A percentile compares a stretch with the other conserved stretches of the same genome.
Conservation (phyloP, 2,329 filamentous ascomycete species). For the Fusarium oligoseptatum region DNA sequence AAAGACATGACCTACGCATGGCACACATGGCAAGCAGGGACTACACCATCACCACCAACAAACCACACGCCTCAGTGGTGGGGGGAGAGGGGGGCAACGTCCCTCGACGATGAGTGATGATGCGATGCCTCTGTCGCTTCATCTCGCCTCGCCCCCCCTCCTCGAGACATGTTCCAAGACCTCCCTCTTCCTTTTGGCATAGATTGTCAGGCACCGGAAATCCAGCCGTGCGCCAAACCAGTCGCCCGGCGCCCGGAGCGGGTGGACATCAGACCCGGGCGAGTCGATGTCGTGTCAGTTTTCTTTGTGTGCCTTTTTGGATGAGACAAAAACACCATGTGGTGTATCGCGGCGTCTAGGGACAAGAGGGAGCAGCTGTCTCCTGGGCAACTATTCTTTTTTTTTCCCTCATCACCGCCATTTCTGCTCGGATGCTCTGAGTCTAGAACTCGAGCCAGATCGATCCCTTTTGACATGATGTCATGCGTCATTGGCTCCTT, state of each 20-base stretch:
- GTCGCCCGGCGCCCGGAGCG: constrained; percentile 31
- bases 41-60: constrained; percentile 10
- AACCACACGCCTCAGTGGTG: neutral
- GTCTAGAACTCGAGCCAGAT: constrained; percentile 8
- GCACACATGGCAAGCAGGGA: constrained; percentile 31
- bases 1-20: constrained; percentile 5
- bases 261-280: constrained; percentile 26
- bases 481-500: constrained; percentile 4
- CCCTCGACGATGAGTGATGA: neutral
- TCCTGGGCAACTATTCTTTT: neutral
- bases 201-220: constrained; percentile 39
- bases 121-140: constrained; percentile 24
- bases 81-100: neutral
- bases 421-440: constrained; percentile 1
- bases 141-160: constrained; percentile 2
- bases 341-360: neutral
- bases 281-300: constrained; percentile 17
- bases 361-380: neutral
- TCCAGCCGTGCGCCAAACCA: constrained; percentile 37
- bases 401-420: constrained; percentile 18
- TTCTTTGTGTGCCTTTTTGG: constrained; percentile 13
- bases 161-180: constrained; percentile 5
- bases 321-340: neutral
- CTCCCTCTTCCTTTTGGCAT: constrained; percentile 24
- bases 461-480: neutral